Base-by-base conservation (phyloP, 2,329 filamentous ascomycete genomes). In the Bipolaris oryzae region DNA sequence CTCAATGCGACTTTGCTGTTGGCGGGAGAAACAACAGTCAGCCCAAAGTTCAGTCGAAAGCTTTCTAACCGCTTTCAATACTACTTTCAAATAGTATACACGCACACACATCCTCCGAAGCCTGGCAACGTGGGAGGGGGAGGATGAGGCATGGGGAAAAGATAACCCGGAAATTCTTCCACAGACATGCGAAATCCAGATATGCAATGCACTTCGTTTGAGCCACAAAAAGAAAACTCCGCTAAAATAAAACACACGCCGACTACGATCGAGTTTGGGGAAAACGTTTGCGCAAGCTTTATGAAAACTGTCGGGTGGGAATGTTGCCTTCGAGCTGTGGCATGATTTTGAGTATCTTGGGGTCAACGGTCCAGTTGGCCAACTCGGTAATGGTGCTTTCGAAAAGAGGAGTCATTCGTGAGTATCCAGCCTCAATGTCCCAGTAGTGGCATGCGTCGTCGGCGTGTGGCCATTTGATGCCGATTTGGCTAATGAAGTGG, bases 361-460 rank as follows among this genome's bases (percentile, higher is more conserved):
- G 64, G 56, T 74, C 71, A 46, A 75, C 50, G 15, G 64, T 70
- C 73, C 73, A 75, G 44, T 63, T 74, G 44, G 68, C 68, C 23
- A 75, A 48, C 20, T 75, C 70, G 25, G 61, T 59, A 31, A 74
- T 65, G 18, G 70, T 69, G 35, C 62, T 72, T 46, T 74, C 70
- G 38, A 74, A 75, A 1, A 74, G 61, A 1, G 73, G 72, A 1
- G 70, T 71, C 62, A 75, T 61, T 31, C 70, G 68, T 5, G 70
- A 72, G 47, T 67, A 71, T n/a, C 65, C 70, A 21, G 69, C 60
- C 44, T 74, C 71, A 15, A 74, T 71, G 42, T 75, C 73, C 72
- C 72, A 74, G 52, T 74, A 75, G 55, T 74, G 71, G 60, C 73
- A 74, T 18, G 70, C 67, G 39, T 74, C 71, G 35, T 75, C 71